phyloP scores from a whole-genome alignment of 176 grass and related monocot species.

The Aegilops tauschii region DNA sequence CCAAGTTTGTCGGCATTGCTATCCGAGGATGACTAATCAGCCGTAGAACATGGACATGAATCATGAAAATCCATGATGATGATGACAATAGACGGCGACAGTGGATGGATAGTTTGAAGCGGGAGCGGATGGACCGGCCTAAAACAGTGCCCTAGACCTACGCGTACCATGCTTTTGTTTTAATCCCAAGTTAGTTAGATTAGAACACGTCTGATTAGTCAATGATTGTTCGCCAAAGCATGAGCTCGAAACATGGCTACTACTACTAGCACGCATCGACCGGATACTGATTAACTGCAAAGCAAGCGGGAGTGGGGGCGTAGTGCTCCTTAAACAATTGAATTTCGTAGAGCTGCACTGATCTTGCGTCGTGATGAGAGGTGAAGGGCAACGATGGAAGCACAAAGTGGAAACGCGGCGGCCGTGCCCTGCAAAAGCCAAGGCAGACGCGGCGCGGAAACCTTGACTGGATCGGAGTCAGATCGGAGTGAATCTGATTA shows the following conservation, averaged over 20 bases:
- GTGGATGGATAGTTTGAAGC: not conserved
- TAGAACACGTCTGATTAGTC: not conserved
- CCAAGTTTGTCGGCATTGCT: not conserved
- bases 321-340: not conserved
- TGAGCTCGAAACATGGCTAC: not conserved
- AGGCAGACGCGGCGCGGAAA: not conserved
- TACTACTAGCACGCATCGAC: not conserved
- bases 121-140: not conserved
- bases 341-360: not conserved
- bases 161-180: not conserved
- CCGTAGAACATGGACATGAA: slow-evolving; percentile 23
- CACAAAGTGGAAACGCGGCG: not conserved
- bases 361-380: not conserved
- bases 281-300: not conserved
- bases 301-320: not conserved
- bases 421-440: not conserved
- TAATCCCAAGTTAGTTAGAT: not conserved
- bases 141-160: not conserved
- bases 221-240: not conserved
- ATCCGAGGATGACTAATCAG: not conserved
- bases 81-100: not conserved
- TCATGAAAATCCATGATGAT: not conserved
- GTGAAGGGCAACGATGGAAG: not conserved
- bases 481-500: not conserved
- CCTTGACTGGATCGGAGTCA: not conserved